A percentile compares a stretch with the other conserved stretches of the same genome.
Evolutionary conservation across 371 early-diverging fungal genomes (phyloP).

Genomic region (Funneliformis caledonium): DNA sequence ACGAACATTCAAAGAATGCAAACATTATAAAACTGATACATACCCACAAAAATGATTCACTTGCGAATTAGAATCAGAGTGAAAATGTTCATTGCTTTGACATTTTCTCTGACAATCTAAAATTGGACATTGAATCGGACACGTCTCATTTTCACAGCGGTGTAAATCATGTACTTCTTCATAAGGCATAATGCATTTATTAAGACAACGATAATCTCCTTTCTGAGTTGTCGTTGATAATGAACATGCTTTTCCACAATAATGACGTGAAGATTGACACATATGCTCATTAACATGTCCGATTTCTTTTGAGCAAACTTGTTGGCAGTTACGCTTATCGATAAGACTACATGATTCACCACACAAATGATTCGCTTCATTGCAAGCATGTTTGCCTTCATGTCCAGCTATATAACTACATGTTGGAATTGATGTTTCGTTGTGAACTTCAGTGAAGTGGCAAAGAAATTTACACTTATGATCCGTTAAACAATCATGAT

Average conservation of each 20-base stretch:
- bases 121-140: conserved; percentile 33
- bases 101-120: not conserved
- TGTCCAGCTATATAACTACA: conserved; percentile 34
- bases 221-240: not conserved
- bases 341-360: not conserved
- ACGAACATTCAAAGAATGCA: not conserved
- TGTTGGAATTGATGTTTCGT: too few relatives aligned
- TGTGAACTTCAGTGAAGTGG: not conserved
- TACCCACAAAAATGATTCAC: conserved; percentile 30
- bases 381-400: conserved; percentile 31
- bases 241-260: conserved; percentile 45
- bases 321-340: conserved; percentile 21
- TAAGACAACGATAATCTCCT: conserved; percentile 20
- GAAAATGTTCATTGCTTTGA: conserved; percentile 7
- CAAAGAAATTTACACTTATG: conserved; percentile 41
- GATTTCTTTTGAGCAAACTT: conserved; percentile 30
- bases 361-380: not conserved
- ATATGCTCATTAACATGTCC: conserved; percentile 40
- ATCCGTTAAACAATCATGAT: conserved; percentile 45
- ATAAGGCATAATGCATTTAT: conserved; percentile 32
- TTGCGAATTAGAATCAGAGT: not conserved
- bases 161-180: conserved; percentile 7
- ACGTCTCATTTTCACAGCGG: conserved; percentile 32
- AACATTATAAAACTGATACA: not conserved
- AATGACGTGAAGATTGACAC: conserved; percentile 41